Percentiles rank a stretch among this genome's conserved stretches.
Conservation (phyloP, 2,329 filamentous ascomycete species). For the Cladosporium sp. region DNA sequence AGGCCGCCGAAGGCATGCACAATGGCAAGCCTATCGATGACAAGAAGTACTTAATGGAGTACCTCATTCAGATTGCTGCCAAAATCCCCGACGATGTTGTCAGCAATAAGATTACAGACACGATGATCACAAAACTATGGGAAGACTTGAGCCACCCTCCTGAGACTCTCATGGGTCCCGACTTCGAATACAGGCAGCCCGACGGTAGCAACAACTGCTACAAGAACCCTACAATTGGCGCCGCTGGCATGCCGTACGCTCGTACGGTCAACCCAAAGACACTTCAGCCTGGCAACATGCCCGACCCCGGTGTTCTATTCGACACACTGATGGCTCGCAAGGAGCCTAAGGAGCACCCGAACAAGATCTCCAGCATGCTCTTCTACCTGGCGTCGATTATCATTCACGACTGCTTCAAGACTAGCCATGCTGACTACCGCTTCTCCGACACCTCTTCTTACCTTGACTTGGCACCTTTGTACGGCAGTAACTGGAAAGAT, state of each 20-base stretch:
- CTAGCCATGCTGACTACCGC: slow-evolving; percentile 61
- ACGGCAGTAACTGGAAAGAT: slow-evolving; percentile 68
- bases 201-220: slow-evolving; percentile 59
- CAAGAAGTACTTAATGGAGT: slow-evolving; percentile 62
- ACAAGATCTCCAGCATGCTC: slow-evolving; percentile 71
- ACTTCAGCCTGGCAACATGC: slow-evolving; percentile 59
- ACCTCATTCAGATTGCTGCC: slow-evolving; percentile 50
- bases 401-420: slow-evolving; percentile 64
- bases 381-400: slow-evolving; percentile 73
- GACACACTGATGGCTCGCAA: slow-evolving; percentile 66
- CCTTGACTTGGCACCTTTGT: slow-evolving; percentile 70
- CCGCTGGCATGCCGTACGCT: slow-evolving; percentile 67
- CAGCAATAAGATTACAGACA: slow-evolving; percentile 44
- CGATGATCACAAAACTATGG: slow-evolving; percentile 50
- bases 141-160: slow-evolving; percentile 52
- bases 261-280: slow-evolving; percentile 61
- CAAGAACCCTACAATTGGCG: slow-evolving; percentile 62
- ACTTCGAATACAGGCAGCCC: slow-evolving; percentile 50
- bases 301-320: slow-evolving; percentile 67
- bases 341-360: slow-evolving; percentile 64
- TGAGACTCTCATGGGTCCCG: slow-evolving; percentile 43
- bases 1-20: slow-evolving; percentile 35
- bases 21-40: slow-evolving; percentile 59
- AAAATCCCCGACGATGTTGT: slow-evolving; percentile 44
- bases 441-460: slow-evolving; percentile 71